Evolutionary conservation across 306 rosid species (phyloP).

Genomic region (Lathyrus sativus): DNA sequence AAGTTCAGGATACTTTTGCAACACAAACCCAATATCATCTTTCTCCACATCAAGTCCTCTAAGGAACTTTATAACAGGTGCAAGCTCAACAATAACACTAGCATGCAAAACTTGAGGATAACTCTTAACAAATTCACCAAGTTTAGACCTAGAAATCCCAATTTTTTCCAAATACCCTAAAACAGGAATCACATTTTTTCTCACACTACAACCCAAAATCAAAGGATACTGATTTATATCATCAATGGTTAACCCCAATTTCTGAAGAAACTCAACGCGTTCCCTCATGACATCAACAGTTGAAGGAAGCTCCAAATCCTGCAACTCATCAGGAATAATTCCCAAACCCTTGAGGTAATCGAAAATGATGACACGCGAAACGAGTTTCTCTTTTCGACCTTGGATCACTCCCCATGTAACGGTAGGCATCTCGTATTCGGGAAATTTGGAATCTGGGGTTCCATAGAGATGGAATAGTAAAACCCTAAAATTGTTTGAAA

Average conservation of each 20-base stretch:
- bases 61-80: slow-evolving; percentile 77
- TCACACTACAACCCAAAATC: slow-evolving; percentile 79
- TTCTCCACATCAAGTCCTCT: slow-evolving; percentile 94
- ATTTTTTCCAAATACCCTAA: slow-evolving; percentile 88
- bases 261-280: slow-evolving; percentile 81
- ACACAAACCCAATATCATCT: slow-evolving; percentile 80
- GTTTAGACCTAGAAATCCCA: slow-evolving; percentile 73
- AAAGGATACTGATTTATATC: slow-evolving; percentile 82
- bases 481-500: slow-evolving; percentile 49
- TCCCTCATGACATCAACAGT: slow-evolving; percentile 85
- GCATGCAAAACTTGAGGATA: slow-evolving; percentile 94
- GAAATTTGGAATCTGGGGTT: slow-evolving; percentile 66
- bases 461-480: slow-evolving; percentile 34
- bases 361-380: slow-evolving; percentile 77
- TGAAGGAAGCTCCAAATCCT: slow-evolving; percentile 78
- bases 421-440: slow-evolving; percentile 89
- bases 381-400: slow-evolving; percentile 91
- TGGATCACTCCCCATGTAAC: slow-evolving; percentile 97
- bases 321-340: slow-evolving; percentile 79
- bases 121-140: slow-evolving; percentile 71
- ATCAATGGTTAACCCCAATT: slow-evolving; percentile 70
- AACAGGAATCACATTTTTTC: slow-evolving; percentile 83
- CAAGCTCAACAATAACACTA: slow-evolving; percentile 94
- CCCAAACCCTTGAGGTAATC: slow-evolving; percentile 83
- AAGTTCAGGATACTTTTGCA: slow-evolving; percentile 89